Percentiles rank a stretch among this genome's conserved stretches.
Conservation (phyloP, 176 grass and related monocot genomes). For the Tillandsia fasciculata region DNA sequence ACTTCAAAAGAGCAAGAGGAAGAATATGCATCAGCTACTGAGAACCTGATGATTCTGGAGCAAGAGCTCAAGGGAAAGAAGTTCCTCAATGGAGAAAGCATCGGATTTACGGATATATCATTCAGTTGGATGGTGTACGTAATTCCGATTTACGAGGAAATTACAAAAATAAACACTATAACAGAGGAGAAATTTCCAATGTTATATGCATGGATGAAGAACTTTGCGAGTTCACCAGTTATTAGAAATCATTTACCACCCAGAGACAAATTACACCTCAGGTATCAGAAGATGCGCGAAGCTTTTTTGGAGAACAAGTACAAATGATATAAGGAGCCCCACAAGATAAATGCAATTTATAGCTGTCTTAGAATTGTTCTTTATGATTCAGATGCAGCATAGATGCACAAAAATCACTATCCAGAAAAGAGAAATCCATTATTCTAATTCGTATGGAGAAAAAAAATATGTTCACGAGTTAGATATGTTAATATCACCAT, state of each 20-base stretch:
- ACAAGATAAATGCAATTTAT: neutral
- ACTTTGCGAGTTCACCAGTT: conserved; percentile 18
- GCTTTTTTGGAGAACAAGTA: conserved; percentile 2
- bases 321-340: neutral
- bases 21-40: conserved; percentile 6
- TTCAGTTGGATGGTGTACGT: neutral
- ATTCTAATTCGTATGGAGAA: no score
- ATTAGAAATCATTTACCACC: conserved; percentile 18
- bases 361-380: no score
- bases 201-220: conserved; percentile 23
- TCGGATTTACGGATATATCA: conserved; percentile 17
- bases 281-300: conserved; percentile 10
- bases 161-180: conserved; percentile 15
- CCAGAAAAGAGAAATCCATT: no score
- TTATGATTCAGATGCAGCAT: no score
- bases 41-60: conserved; percentile 17
- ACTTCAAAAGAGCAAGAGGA: conserved; percentile 19
- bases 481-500: no score
- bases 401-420: no score
- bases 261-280: conserved; percentile 18
- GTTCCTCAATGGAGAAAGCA: conserved; percentile 20
- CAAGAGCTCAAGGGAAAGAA: conserved; percentile 21
- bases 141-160: conserved; percentile 27
- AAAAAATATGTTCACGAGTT: no score
- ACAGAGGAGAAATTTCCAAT: conserved; percentile 3